A percentile compares a stretch with the other conserved stretches of the same genome.
Conservation (phyloP, 1,284 basidiomycete species). For the Microbotryum lychnidis-dioicae region DNA sequence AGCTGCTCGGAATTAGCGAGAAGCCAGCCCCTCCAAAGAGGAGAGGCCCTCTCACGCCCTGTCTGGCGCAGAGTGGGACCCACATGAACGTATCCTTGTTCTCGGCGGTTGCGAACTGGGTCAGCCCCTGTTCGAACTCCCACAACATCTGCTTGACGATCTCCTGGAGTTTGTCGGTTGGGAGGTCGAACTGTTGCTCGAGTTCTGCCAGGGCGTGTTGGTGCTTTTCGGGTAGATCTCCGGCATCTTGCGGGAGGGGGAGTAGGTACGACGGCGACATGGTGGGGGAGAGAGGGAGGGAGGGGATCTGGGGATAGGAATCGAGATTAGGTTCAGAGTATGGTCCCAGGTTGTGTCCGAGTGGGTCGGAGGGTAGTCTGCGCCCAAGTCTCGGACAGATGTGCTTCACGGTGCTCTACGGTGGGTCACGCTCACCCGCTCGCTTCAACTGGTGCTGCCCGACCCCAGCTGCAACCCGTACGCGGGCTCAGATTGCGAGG, state of each 20-base stretch:
- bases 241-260: constrained; percentile 4
- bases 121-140: constrained; percentile 59
- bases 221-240: constrained; percentile 4
- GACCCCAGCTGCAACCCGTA: too few species aligned
- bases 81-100: constrained; percentile 34
- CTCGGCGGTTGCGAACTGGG: constrained; percentile 22
- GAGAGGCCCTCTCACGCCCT: background rate
- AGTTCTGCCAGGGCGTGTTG: constrained; percentile 46
- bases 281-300: background rate
- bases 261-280: constrained; percentile 27
- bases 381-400: too few species aligned
- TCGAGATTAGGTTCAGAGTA: too few species aligned
- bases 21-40: background rate
- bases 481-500: too few species aligned
- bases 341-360: too few species aligned
- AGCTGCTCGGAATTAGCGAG: background rate
- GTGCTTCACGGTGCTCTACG: too few species aligned
- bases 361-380: too few species aligned
- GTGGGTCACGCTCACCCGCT: too few species aligned
- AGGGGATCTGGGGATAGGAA: too few species aligned
- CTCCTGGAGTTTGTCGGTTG: constrained; percentile 52
- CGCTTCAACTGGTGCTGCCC: too few species aligned
- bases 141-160: constrained; percentile 70
- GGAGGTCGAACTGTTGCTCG: constrained; percentile 61
- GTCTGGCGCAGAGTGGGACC: constrained; percentile 11